These are phyloP conservation scores for Xylariales sp. DNA, from an alignment of 2,329 filamentous ascomycete genomes.

Conservation along the genomic window DNA sequence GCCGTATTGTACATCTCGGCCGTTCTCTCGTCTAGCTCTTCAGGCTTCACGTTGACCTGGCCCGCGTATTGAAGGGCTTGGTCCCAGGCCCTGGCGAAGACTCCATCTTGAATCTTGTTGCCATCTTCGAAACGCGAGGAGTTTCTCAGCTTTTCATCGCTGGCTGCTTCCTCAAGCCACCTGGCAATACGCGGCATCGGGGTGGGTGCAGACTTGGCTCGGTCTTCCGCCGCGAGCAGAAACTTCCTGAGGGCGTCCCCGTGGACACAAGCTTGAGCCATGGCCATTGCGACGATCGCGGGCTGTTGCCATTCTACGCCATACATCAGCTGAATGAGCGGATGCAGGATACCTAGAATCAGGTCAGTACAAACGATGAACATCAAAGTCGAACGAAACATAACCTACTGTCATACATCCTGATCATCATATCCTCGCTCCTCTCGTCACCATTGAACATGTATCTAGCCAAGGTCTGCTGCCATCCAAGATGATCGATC, in stretches of 20 bases:
- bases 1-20: conserved; percentile 65
- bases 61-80: conserved; percentile 59
- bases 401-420: conserved; percentile 58
- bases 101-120: conserved; percentile 65
- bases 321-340: conserved; percentile 77
- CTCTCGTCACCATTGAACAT: conserved; percentile 62
- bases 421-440: conserved; percentile 63
- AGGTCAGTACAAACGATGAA: not conserved
- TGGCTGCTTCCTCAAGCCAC: conserved; percentile 56
- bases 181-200: conserved; percentile 44
- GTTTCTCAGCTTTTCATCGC: conserved; percentile 49
- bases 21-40: conserved; percentile 51
- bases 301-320: conserved; percentile 80
- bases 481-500: conserved; percentile 61
- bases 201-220: conserved; percentile 27
- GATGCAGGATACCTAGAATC: conserved; percentile 49
- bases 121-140: conserved; percentile 47
- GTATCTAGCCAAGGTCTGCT: conserved; percentile 58
- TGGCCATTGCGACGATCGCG: conserved; percentile 71
- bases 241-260: conserved; percentile 48
- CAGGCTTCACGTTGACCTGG: conserved; percentile 51
- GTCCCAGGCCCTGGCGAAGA: conserved; percentile 57
- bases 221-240: conserved; percentile 49
- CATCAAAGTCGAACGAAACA: not conserved
- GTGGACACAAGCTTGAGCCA: conserved; percentile 74